Base-by-base conservation (phyloP, 108 stramenopile species). In the Poteriospumella lacustris region DNA sequence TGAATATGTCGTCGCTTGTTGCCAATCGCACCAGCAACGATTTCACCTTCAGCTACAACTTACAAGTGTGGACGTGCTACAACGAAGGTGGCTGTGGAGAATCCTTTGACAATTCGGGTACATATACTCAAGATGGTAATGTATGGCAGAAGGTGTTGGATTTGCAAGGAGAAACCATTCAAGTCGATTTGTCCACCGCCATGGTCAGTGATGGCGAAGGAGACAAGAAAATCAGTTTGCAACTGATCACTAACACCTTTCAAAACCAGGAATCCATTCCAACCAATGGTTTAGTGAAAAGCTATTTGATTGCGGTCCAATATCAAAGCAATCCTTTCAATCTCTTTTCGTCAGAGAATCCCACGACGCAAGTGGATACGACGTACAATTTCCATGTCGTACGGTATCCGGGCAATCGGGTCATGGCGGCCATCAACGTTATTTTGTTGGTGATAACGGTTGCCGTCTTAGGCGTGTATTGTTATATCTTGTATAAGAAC, bases 201-300 rank as follows among this genome's bases (percentile, higher is more conserved):
- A 56, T 24, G 24, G 52, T 56, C 15, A 64, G 5, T 31, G 60
- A 64, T 64, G 60, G 15, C 5, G n/a, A n/a, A n/a, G n/a, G n/a
- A n/a, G n/a, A n/a, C n/a, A n/a, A n/a, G n/a, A n/a, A n/a, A n/a
- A n/a, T n/a, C n/a, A 64, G 31, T 73, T 26, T 73, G 19, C 36
- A 42, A 15, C 33, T 73, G 19, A 29, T 73, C 33, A n/a, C 44
- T 42, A 73, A 73, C 42, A 73, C 70, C 5, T 73, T 73, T 73
- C 70, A 73, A 73, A 73, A 73, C 36, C 70, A 73, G 42, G 70
- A 73, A 73, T 44, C 70, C 26, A 44, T 73, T 56, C 70, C 70
- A 5, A 39, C 36, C 5, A 73, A 56, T 52, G 47, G 70, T 28
- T 9, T 52, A 33, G 40, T 73, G 38, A 5, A 38, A 34, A 19